Evolutionary conservation across 805 yeast genomes (phyloP).

Genomic region (Myxozyma monticola): DNA sequence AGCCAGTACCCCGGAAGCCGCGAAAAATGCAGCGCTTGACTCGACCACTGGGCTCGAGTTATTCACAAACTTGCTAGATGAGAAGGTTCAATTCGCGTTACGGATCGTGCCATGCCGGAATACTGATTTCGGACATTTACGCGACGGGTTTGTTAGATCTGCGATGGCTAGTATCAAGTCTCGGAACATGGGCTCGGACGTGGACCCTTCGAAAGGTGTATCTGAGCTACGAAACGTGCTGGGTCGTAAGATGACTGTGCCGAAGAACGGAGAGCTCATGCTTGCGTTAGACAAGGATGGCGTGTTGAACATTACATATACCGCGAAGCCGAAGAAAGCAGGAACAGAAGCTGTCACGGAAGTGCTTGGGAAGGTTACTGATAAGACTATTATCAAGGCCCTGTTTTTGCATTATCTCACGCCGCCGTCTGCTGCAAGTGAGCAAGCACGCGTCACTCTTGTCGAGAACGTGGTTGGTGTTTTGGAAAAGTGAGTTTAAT

Average conservation of each 20-base stretch:
- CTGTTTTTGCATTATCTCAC: constrained; percentile 74
- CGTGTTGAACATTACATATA: constrained; percentile 36
- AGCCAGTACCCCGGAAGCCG: not conserved
- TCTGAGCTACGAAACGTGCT: constrained; percentile 65
- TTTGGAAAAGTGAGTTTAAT: not conserved
- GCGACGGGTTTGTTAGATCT: constrained; percentile 85
- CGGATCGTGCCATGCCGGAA: constrained; percentile 84
- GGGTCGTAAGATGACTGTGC: constrained; percentile 65
- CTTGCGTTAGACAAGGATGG: constrained; percentile 57
- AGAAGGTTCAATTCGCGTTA: constrained; percentile 63
- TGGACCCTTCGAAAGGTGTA: constrained; percentile 59
- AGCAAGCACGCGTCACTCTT: constrained; percentile 31
- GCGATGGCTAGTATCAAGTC: constrained; percentile 53
- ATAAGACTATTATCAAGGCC: constrained; percentile 64
- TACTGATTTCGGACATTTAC: constrained; percentile 85
- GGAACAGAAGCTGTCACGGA: constrained; percentile 6
- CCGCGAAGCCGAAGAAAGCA: constrained; percentile 2
- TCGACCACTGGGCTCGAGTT: constrained; percentile 53
- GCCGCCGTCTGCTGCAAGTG: constrained; percentile 65
- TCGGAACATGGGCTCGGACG: constrained; percentile 40
- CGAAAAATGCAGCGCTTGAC: constrained; percentile 40
- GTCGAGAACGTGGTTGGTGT: constrained; percentile 9
- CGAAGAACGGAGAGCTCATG: constrained; percentile 66
- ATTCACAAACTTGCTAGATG: constrained; percentile 56
- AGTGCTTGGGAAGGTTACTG: constrained; percentile 58